A percentile compares a stretch with the other conserved stretches of the same genome.
These are phyloP conservation scores for Hericium alpestre DNA, from an alignment of 768 basidiomycete species.

Conservation along the genomic window DNA sequence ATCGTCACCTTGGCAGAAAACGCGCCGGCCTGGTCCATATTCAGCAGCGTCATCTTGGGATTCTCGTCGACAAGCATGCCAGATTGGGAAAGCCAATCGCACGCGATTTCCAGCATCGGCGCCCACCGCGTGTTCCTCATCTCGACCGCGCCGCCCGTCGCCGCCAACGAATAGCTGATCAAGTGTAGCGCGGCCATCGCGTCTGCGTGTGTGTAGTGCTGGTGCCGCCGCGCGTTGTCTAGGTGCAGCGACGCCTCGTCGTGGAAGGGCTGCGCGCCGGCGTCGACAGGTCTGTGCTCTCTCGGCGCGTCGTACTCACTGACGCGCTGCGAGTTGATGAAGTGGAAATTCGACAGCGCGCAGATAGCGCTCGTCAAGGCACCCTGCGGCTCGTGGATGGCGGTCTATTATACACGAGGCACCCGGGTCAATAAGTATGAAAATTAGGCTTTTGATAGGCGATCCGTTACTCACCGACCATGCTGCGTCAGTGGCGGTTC, in stretches of 20 bases:
- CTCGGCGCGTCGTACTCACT: neutral
- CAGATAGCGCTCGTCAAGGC: conserved; percentile 10
- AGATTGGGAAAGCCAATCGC: conserved; percentile 66
- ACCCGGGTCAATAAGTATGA: neutral
- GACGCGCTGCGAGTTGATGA: conserved; percentile 5
- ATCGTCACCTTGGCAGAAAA: conserved; percentile 61
- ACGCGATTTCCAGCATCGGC: conserved; percentile 54
- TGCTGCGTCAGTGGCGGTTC: conserved; percentile 50
- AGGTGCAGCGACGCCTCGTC: conserved; percentile 11
- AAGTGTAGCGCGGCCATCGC: conserved; percentile 74
- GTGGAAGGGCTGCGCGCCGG: conserved; percentile 11
- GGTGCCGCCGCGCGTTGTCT: conserved; percentile 10
- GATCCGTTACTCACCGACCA: conserved; percentile 41
- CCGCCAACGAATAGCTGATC: conserved; percentile 51
- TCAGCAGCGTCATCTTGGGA: conserved; percentile 46
- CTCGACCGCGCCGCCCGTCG: conserved; percentile 29
- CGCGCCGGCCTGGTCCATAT: conserved; percentile 42
- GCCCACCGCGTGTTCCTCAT: conserved; percentile 65
- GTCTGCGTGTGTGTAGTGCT: conserved; percentile 40
- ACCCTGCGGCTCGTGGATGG: conserved; percentile 7
- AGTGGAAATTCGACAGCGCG: conserved; percentile 12
- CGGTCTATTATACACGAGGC: neutral
- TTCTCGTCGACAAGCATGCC: conserved; percentile 55
- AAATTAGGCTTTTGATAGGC: neutral
- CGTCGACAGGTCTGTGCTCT: conserved; percentile 4